Conservation (phyloP, 2,329 filamentous ascomycete genomes). For the Fusarium miscanthi region DNA sequence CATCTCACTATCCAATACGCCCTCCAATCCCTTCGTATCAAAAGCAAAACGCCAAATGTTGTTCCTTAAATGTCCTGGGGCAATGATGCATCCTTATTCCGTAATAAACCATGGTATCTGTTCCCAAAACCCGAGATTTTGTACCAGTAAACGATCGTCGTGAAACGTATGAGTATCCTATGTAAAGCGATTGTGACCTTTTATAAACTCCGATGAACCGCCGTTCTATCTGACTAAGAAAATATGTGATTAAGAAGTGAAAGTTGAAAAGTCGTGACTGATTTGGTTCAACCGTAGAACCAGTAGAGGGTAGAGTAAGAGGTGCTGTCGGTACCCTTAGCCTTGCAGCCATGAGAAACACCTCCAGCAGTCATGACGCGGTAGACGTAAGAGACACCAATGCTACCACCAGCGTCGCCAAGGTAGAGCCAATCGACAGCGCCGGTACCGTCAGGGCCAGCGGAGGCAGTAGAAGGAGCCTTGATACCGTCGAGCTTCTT, state of each 20-base stretch:
- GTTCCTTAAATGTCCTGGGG: constrained; percentile 19
- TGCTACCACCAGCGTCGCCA: constrained; percentile 53
- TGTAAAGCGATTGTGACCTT: constrained; percentile 38
- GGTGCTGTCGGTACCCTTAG: constrained; percentile 60
- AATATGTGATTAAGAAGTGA: constrained; percentile 35
- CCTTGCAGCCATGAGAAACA: constrained; percentile 56
- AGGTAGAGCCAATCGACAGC: constrained; percentile 68
- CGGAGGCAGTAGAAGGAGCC: constrained; percentile 62
- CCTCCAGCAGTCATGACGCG: constrained; percentile 67
- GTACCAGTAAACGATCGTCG: constrained; percentile 31
- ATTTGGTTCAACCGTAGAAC: constrained; percentile 58
- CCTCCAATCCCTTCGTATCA: background rate
- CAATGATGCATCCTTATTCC: constrained; percentile 4
- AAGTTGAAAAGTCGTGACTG: background rate
- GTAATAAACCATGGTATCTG: constrained; percentile 38
- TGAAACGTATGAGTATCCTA: constrained; percentile 34
- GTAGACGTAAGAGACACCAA: constrained; percentile 59
- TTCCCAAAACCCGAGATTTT: constrained; percentile 28
- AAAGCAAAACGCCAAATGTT: constrained; percentile 22
- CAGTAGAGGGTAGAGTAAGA: constrained; percentile 69
- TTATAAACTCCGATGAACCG: constrained; percentile 38
- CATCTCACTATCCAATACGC: background rate
- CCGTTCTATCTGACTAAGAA: constrained; percentile 29
- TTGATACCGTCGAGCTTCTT: constrained; percentile 62
- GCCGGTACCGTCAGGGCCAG: constrained; percentile 60